Percentiles rank a stretch among this genome's conserved stretches.
These are phyloP conservation scores for Mycena vulgaris DNA, from an alignment of 768 basidiomycete genomes.

Conservation along the genomic window DNA sequence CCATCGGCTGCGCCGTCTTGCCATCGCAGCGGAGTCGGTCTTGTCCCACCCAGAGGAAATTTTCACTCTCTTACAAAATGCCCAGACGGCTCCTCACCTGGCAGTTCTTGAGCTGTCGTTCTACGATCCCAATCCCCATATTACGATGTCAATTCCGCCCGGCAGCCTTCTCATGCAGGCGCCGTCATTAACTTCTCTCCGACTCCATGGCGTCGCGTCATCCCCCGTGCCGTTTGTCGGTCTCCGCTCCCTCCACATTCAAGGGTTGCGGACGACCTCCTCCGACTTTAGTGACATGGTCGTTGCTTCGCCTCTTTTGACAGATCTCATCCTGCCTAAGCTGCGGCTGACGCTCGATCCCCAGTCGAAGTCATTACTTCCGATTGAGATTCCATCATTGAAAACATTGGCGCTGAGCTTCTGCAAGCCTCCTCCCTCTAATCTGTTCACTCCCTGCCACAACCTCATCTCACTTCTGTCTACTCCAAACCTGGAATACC, in stretches of 20 bases:
- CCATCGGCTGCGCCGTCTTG: conserved; percentile 26
- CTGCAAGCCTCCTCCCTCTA: conserved; percentile 30
- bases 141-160: conserved; percentile 20
- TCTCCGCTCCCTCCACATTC: conserved; percentile 31
- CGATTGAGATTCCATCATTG: conserved; percentile 36
- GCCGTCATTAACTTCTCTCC: conserved; percentile 26
- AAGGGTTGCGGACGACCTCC: conserved; percentile 28
- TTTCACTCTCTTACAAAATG: conserved; percentile 35
- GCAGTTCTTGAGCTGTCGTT: conserved; percentile 26
- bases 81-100: conserved; percentile 31
- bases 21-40: conserved; percentile 3
- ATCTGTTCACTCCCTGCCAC: conserved; percentile 30
- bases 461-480: conserved; percentile 27
- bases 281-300: conserved; percentile 32
- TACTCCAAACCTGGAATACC: conserved; percentile 36
- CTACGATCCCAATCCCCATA: conserved; percentile 3
- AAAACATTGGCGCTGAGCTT: conserved; percentile 35
- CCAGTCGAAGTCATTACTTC: conserved; percentile 14
- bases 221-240: conserved; percentile 37
- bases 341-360: conserved; percentile 30
- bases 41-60: conserved; percentile 27
- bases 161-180: conserved; percentile 30
- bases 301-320: conserved; percentile 35
- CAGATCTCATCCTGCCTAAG: conserved; percentile 33
- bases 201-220: conserved; percentile 32